Evolutionary conservation across 148 eudicot species (phyloP), one percentile per base, ranked within the genome.

Genomic region (Drosera capensis): DNA sequence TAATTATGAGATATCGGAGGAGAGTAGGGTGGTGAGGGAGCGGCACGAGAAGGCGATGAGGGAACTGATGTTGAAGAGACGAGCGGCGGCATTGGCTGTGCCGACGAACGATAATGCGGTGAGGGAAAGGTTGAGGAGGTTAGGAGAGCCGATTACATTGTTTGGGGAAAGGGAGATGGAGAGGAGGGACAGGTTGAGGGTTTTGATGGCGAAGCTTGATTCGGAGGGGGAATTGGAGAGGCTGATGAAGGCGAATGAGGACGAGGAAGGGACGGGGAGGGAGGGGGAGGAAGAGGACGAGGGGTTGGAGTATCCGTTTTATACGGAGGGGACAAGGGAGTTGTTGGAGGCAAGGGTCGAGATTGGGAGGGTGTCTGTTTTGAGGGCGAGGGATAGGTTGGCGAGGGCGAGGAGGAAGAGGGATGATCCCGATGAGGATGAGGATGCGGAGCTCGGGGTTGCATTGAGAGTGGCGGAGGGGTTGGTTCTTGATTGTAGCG

Each of bases 101-200:
- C 96, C 96, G 23, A 88, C 96, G 1, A 88, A 88, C 49, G 96
- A 88, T 44, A 64, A 68, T 71, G 74, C 94, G 7, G 96, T 88
- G 44, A 63, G 96, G 34, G 63, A 73, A 38, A 65, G 94, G 31
- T 86, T 88, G 19, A 67, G 92, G 1, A 67, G 77, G 14, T 83
- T 88, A 48, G 86, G 83, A 47, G 96, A 88, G 44, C 96, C 96
- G 7, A 73, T 83, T 12, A 88, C 96, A 23, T 66, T 88, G 18
- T 88, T 77, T 56, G 96, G 96, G 21, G 96, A 83, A 63, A 80
- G 79, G 42, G 96, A 88, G 59, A 88, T 88, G 96, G 96, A 88
- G 62, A 74, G 96, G 56, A 56, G 96, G n/a, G 96, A 83, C 23
- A 74, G 92, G 15, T 54, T 88, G 51, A 60, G 94, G 71, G 71